Base-by-base conservation (phyloP, 352 stramenopile genomes). In the Globisporangium uncinulatum region DNA sequence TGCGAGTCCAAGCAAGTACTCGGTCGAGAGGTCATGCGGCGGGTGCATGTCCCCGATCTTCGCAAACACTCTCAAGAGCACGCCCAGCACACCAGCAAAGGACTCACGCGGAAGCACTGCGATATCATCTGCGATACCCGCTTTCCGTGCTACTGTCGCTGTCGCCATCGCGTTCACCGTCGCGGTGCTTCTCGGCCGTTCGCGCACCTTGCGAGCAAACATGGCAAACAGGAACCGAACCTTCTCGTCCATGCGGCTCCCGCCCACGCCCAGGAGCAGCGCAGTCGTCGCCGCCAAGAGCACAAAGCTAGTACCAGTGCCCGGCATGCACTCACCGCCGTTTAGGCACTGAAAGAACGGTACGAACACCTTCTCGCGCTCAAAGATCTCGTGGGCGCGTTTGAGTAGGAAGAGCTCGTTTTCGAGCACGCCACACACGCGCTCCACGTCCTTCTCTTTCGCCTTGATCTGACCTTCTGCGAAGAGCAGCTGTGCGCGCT, bases 171-270 rank as follows among this genome's bases (percentile, higher is more conserved):
- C n/a, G 11, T 45, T 2, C n/a, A 3, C 8, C 24, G 3, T 42
- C 34, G 8, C 41, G 5, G 6, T 21, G 41, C 17, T 10, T 21
- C 6, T 46, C 41, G 41, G 9, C 15, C 24, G 24, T 29, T 39
- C 34, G 6, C 51, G 51, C 19, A 37, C 29, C 53, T 45, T 67
- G 11, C 43, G 52, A 37, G 50, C 61, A 52, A 92, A 96, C 43
- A 95, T 71, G 2, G 75, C 51, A 55, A 95, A 91, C 1, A 95
- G 29, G 44, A 95, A 91, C 10, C 63, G 65, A 20, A 95, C 73
- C 56, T 93, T 95, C 20, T 79, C 71, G 5, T 58, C 56, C 13
- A 96, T 34, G 6, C 61, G 54, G 34, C 76, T 76, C 6, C 48
- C 69, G 10, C 70, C 71, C 32, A 80, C 31, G 1, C 86, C 76